Evolutionary conservation across 305 asterid genomes (phyloP).

Genomic region (Rubia occidens): DNA sequence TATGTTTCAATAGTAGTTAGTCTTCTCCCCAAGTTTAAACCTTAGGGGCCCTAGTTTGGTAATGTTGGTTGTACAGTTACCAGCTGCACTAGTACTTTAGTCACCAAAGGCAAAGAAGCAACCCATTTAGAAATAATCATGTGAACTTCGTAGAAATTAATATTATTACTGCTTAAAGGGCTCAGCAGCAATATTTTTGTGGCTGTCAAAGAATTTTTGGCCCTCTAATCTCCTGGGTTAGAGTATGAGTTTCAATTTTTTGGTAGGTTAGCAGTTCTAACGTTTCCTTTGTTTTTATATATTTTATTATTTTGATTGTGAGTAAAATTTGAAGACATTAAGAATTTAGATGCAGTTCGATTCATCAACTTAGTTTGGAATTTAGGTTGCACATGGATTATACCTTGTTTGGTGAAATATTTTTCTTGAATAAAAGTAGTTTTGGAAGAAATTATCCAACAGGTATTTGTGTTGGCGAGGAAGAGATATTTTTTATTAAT

Average conservation of each 20-base stretch:
- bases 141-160: not conserved
- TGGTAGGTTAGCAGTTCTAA: not conserved
- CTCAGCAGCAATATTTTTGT: not conserved
- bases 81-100: not conserved
- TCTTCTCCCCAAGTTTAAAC: not conserved
- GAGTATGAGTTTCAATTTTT: not conserved
- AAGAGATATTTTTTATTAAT: not conserved
- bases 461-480: not conserved
- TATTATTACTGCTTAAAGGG: not conserved
- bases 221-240: not conserved
- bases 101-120: not conserved
- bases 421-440: not conserved
- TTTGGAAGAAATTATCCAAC: not conserved
- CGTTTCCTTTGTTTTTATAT: not conserved
- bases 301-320: not conserved
- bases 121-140: not conserved
- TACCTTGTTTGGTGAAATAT: not conserved
- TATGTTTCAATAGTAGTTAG: not conserved
- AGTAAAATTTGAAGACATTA: not conserved
- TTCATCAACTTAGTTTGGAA: not conserved
- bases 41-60: not conserved
- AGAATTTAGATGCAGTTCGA: not conserved
- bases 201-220: not conserved
- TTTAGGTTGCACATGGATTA: not conserved
- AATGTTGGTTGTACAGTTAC: not conserved